Evolutionary conservation across 768 basidiomycete species (phyloP).

Genomic region (Fistulinella prunicolor): DNA sequence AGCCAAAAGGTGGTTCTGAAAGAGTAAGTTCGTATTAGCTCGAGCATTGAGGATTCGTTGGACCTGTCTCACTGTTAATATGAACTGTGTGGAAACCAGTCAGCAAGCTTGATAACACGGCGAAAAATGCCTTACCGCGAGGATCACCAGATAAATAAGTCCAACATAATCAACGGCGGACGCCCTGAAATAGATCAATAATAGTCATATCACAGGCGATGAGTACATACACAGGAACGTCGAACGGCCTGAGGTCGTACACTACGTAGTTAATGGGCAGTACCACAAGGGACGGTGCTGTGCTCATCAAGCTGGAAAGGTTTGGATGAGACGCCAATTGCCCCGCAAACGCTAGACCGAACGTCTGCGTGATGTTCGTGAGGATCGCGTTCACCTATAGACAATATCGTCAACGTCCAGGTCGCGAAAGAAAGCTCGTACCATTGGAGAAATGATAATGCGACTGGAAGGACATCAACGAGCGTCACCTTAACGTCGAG

Average conservation of each 20-base stretch:
- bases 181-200: slow-evolving; percentile 36
- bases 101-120: neutral
- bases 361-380: slow-evolving; percentile 35
- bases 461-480: slow-evolving; percentile 18
- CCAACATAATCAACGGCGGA: slow-evolving; percentile 53
- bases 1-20: slow-evolving; percentile 31
- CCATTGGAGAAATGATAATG: slow-evolving; percentile 12
- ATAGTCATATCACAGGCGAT: neutral
- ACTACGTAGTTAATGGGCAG: slow-evolving; percentile 48
- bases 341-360: slow-evolving; percentile 34
- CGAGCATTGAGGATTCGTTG: neutral
- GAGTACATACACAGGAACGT: slow-evolving; percentile 50
- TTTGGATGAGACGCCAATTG: slow-evolving; percentile 27
- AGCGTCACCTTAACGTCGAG: neutral
- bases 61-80: slow-evolving; percentile 23
- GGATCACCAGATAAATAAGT: slow-evolving; percentile 47
- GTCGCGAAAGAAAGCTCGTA: neutral
- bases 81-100: slow-evolving; percentile 17
- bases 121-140: slow-evolving; percentile 19
- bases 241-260: slow-evolving; percentile 54
- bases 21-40: neutral
- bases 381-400: slow-evolving; percentile 33
- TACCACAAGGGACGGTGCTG: slow-evolving; percentile 49
- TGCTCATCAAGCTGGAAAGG: slow-evolving; percentile 37
- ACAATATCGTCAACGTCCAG: neutral